Evolutionary conservation across 345 rosid genomes (phyloP), one percentile per base, ranked within the genome.

Genomic region (Moricandia moricandioides): DNA sequence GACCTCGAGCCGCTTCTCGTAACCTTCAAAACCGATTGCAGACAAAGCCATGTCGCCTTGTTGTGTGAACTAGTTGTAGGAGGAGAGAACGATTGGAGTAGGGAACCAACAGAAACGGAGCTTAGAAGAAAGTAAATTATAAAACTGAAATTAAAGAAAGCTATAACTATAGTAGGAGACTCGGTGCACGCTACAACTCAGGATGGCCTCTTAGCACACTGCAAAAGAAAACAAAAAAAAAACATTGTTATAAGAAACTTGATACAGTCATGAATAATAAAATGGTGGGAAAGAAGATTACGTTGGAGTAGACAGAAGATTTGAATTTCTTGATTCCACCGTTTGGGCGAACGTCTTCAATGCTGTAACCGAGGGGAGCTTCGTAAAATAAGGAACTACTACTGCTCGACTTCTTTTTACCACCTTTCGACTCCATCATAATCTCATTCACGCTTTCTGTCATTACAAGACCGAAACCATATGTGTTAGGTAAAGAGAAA

Each of bases 291-390:
- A 5, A 5, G n/a, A 43, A 7, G 16, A 0, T 12, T 43, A 90
- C 96, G 85, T 90, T 90, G 17, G 93, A 90, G 88, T 90, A 90
- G 17, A 89, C 96, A 88, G 96, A 97, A 67, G 99, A 92, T 88
- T 93, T 81, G 93, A 92, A 95, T 79, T 95, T 95, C 97, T 89
- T 92, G 89, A 95, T 95, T 83, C 97, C 99, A 82, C 99, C 97
- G 86, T 88, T 82, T 0, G 99, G 99, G 40, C 97, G 86, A 72
- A 95, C 79, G 92, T 95, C 97, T 90, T 95, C 97, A 79, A 95
- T 92, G 96, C 97, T 85, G 88, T 95, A 95, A 78, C 95, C 99
- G 16, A 95, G 88, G 77, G 99, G 99, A 78, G 99, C 97, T 86
- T 95, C 99, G 82, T 92, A 93, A 79, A 78, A 82, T 59, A 86